These are phyloP conservation scores for Chytriomyces confervae DNA, from an alignment of 192 early-diverging fungal species.

Conservation along the genomic window DNA sequence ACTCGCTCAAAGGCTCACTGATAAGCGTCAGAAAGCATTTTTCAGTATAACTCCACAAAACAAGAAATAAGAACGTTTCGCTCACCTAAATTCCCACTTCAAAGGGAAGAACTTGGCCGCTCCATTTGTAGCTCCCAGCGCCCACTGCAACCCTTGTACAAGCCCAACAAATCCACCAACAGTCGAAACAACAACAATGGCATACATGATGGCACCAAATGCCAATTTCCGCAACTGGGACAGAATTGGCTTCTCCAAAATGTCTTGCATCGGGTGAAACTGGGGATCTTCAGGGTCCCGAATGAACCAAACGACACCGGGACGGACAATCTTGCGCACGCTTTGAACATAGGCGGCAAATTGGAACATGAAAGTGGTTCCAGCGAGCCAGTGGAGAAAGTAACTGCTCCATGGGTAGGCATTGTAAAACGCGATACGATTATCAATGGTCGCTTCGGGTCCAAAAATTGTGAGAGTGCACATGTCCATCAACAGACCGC, in stretches of 20 bases:
- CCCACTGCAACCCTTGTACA: conserved; percentile 30
- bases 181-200: conserved; percentile 73
- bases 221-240: conserved; percentile 84
- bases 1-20: conserved; percentile 73
- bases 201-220: conserved; percentile 84
- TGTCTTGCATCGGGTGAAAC: conserved; percentile 93
- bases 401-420: conserved; percentile 68
- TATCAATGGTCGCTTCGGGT: conserved; percentile 57
- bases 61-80: conserved; percentile 10
- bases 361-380: conserved; percentile 92
- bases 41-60: conserved; percentile 28
- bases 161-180: conserved; percentile 64
- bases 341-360: conserved; percentile 87
- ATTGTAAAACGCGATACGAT: conserved; percentile 66
- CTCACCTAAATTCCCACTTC: conserved; percentile 69
- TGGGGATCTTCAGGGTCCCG: conserved; percentile 95
- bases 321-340: conserved; percentile 82
- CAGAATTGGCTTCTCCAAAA: conserved; percentile 77
- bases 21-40: conserved; percentile 23
- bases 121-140: conserved; percentile 35
- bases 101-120: conserved; percentile 61
- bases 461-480: conserved; percentile 80
- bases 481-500: conserved; percentile 84
- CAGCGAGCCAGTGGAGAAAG: conserved; percentile 90
- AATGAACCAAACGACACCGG: conserved; percentile 98